Evolutionary conservation across 495 filamentous ascomycete species (phyloP).

Genomic region (Alectoria sarmentosa): DNA sequence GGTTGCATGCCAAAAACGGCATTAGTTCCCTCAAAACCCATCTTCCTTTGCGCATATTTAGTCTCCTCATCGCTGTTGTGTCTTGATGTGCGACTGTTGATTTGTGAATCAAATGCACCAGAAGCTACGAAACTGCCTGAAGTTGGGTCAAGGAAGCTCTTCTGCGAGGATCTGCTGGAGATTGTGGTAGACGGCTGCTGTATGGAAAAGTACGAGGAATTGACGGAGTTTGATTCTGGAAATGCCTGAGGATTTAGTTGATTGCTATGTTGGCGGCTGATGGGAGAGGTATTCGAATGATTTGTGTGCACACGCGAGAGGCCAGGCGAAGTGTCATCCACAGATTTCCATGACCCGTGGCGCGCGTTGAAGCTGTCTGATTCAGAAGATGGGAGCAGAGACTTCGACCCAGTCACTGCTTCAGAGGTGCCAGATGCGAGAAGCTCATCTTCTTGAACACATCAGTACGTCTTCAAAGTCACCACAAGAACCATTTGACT

Average conservation of each 20-base stretch:
- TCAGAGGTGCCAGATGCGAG: conserved; percentile 25
- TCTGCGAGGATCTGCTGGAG: conserved; percentile 20
- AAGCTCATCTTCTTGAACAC: conserved; percentile 19
- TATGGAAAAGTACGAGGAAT: conserved; percentile 19
- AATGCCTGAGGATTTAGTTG: conserved; percentile 28
- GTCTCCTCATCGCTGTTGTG: conserved; percentile 27
- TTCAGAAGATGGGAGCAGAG: conserved; percentile 57
- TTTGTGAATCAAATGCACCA: conserved; percentile 16
- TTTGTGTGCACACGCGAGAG: conserved; percentile 39
- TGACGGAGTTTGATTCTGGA: conserved; percentile 13
- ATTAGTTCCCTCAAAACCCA: conserved; percentile 20
- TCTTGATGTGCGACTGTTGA: conserved; percentile 16
- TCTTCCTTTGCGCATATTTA: conserved; percentile 15
- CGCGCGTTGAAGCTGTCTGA: conserved; percentile 49
- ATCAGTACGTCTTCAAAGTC: conserved; percentile 6
- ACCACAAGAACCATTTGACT: neutral
- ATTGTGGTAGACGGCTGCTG: conserved; percentile 9
- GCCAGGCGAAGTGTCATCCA: conserved; percentile 41
- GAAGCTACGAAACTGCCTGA: conserved; percentile 21
- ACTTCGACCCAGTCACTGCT: conserved; percentile 57
- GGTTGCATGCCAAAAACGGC: conserved; percentile 16
- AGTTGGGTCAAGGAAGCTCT: conserved; percentile 24
- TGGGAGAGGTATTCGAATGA: conserved; percentile 27
- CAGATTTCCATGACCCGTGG: conserved; percentile 48
- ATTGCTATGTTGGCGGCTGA: conserved; percentile 30